These are phyloP conservation scores for Lasiodiplodia sp. DNA, from an alignment of 2,329 filamentous ascomycete genomes.

Conservation along the genomic window DNA sequence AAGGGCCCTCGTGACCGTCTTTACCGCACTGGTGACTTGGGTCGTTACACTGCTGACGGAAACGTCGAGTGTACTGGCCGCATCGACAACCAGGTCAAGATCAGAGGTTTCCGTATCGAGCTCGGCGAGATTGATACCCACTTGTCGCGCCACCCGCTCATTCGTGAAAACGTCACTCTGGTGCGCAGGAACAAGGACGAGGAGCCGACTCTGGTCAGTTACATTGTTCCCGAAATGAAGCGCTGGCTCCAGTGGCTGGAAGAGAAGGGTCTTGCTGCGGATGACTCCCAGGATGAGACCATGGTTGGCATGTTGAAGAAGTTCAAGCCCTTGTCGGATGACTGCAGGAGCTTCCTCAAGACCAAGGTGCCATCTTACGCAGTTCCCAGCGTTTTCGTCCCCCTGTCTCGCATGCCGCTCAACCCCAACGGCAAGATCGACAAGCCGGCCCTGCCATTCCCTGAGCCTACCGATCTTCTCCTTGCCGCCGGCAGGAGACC, in stretches of 20 bases:
- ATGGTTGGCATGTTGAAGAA: slow-evolving; percentile 65
- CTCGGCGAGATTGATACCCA: slow-evolving; percentile 91
- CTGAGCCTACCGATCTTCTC: slow-evolving; percentile 72
- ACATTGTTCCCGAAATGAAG: slow-evolving; percentile 82
- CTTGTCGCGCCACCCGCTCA: slow-evolving; percentile 74
- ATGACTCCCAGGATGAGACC: slow-evolving; percentile 46
- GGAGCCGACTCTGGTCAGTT: slow-evolving; percentile 86
- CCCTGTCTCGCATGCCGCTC: slow-evolving; percentile 75
- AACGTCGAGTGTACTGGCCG: slow-evolving; percentile 81
- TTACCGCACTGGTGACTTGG: slow-evolving; percentile 88
- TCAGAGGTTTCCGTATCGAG: slow-evolving; percentile 94
- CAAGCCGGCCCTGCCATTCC: slow-evolving; percentile 80
- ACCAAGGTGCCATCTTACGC: slow-evolving; percentile 76
- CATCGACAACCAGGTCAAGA: slow-evolving; percentile 90
- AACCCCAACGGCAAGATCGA: slow-evolving; percentile 86
- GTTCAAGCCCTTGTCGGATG: slow-evolving; percentile 66
- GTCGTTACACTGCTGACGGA: slow-evolving; percentile 73
- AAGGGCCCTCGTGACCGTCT: slow-evolving; percentile 84
- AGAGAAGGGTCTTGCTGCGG: slow-evolving; percentile 47
- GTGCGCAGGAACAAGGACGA: slow-evolving; percentile 84
- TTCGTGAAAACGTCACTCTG: slow-evolving; percentile 86
- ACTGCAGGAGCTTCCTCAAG: slow-evolving; percentile 73
- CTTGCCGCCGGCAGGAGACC: slow-evolving; percentile 60
- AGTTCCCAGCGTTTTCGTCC: slow-evolving; percentile 76
- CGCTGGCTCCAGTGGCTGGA: slow-evolving; percentile 76